A percentile compares a stretch with the other conserved stretches of the same genome.
phyloP scores from a whole-genome alignment of 1,139 yeast species.

The Blastobotrys indianensis region DNA sequence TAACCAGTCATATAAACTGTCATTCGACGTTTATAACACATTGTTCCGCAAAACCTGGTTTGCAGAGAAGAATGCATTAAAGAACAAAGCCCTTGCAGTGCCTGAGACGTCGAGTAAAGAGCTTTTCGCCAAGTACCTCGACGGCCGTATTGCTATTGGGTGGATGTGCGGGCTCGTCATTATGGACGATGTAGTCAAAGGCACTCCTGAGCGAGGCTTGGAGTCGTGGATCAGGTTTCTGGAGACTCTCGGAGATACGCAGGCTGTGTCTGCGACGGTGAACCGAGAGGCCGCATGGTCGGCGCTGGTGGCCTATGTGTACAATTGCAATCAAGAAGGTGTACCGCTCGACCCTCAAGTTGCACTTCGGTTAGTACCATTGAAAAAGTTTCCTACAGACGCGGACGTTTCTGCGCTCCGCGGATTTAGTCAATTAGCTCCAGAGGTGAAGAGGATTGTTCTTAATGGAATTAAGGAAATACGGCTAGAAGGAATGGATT shows the following conservation, averaged over 20 bases:
- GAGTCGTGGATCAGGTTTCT: constrained; percentile 34
- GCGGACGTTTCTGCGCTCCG: constrained; percentile 17
- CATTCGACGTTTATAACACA: neutral
- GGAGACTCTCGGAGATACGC: constrained; percentile 26
- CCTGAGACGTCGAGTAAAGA: constrained; percentile 11
- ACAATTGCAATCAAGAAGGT: constrained; percentile 20
- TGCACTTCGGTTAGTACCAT: constrained; percentile 31
- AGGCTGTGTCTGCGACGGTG: constrained; percentile 21
- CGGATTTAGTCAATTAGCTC: constrained; percentile 13
- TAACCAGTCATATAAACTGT: neutral
- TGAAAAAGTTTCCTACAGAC: constrained; percentile 26
- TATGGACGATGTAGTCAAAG: constrained; percentile 22
- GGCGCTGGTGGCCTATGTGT: constrained; percentile 29
- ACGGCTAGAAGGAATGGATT: constrained; percentile 20
- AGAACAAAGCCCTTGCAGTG: neutral
- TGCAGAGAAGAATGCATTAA: neutral
- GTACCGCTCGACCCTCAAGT: constrained; percentile 22
- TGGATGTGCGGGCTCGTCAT: constrained; percentile 29
- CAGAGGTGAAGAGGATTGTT: constrained; percentile 12
- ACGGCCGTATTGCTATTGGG: constrained; percentile 21
- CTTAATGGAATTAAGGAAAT: constrained; percentile 19
- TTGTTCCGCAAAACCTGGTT: constrained; percentile 7
- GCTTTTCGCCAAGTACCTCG: constrained; percentile 19
- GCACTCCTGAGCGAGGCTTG: constrained; percentile 28
- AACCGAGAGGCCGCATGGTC: constrained; percentile 28